A percentile compares a stretch with the other conserved stretches of the same genome.
These are phyloP conservation scores for Xylaria sp. DNA, from an alignment of 495 filamentous ascomycete genomes.

Conservation along the genomic window DNA sequence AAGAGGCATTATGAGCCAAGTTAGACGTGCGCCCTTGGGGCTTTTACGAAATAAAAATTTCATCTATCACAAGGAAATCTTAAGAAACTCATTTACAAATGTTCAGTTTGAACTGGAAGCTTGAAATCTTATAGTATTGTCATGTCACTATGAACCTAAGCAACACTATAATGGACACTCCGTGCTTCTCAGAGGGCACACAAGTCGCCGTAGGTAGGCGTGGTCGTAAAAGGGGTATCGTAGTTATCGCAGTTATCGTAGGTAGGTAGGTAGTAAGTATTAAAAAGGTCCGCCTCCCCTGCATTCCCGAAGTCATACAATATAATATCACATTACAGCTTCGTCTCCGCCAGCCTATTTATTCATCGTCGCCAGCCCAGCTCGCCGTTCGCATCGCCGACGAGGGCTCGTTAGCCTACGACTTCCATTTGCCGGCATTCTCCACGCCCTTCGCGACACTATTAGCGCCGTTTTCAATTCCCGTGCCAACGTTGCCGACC, in stretches of 20 bases:
- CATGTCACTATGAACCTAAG: not conserved
- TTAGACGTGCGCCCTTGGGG: not conserved
- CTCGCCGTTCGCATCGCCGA: not conserved
- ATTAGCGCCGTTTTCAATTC: constrained; percentile 65
- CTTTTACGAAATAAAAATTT: not conserved
- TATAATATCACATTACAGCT: not conserved
- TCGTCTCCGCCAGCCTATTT: not conserved
- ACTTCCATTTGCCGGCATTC: constrained; percentile 73
- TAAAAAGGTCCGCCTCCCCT: not conserved
- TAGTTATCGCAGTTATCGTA: too few relatives aligned
- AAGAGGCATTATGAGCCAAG: not conserved
- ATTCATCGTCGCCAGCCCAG: not conserved
- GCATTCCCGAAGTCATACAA: not conserved
- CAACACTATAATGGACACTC: not conserved
- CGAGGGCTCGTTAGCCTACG: constrained; percentile 27
- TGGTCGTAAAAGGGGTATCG: constrained; percentile 19
- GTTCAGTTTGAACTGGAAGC: not conserved
- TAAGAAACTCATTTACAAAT: not conserved
- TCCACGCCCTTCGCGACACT: constrained; percentile 68
- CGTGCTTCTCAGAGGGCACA: not conserved
- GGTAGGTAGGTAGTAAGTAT: too few relatives aligned
- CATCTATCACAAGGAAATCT: not conserved
- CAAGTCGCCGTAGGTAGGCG: not conserved
- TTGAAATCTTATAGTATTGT: not conserved
- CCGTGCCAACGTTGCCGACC: constrained; percentile 64